Evolutionary conservation across 1,139 yeast species (phyloP).

Genomic region (Candida buenavistaensis): DNA sequence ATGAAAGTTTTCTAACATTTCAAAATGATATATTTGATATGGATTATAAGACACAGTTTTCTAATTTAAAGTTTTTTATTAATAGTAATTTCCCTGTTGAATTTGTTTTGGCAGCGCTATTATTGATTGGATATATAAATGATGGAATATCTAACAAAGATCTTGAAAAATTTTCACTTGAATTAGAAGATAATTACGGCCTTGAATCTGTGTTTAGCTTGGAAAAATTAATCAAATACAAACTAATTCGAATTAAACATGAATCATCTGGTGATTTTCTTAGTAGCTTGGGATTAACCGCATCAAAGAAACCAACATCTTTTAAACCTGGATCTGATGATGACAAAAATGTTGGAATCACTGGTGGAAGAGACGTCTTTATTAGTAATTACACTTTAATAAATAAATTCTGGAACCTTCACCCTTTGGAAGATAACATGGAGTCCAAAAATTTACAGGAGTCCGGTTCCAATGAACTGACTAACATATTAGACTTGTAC

Average conservation of each 20-base stretch:
- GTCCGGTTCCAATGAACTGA: constrained; percentile 10
- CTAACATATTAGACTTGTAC: constrained; percentile 25
- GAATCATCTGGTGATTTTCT: constrained; percentile 27
- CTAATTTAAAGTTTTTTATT: constrained; percentile 49
- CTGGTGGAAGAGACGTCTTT: constrained; percentile 34
- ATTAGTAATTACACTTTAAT: constrained; percentile 39
- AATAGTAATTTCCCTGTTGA: constrained; percentile 33
- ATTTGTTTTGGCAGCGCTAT: constrained; percentile 48
- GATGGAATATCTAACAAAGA: constrained; percentile 68
- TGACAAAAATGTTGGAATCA: constrained; percentile 25
- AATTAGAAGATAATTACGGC: constrained; percentile 61
- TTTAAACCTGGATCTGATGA: constrained; percentile 11
- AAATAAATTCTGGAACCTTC: constrained; percentile 48
- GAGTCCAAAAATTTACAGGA: constrained; percentile 11
- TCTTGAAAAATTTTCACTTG: constrained; percentile 47
- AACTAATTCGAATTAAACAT: constrained; percentile 27
- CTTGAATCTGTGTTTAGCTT: constrained; percentile 39
- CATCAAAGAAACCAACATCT: constrained; percentile 8
- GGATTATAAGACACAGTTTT: constrained; percentile 55
- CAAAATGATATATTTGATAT: constrained; percentile 72
- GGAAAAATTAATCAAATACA: constrained; percentile 26
- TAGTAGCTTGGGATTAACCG: constrained; percentile 24
- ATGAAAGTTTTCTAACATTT: constrained; percentile 60
- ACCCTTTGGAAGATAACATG: constrained; percentile 34
- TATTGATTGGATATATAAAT: constrained; percentile 57